Conservation (phyloP, 2,329 filamentous ascomycete genomes). For the Talaromyces islandicus region DNA sequence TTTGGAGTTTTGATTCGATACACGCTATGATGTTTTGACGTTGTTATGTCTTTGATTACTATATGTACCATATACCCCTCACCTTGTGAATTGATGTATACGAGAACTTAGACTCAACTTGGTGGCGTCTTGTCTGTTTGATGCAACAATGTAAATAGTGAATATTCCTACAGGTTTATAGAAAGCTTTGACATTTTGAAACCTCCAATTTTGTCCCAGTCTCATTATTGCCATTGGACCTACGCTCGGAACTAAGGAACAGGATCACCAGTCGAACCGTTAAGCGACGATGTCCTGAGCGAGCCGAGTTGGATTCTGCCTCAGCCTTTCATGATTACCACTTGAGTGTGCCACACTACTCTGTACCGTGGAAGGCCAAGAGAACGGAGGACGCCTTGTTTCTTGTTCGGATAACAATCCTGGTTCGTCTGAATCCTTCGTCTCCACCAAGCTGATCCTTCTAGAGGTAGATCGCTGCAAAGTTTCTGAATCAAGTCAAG, state of each 20-base stretch:
- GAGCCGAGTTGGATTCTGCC: not conserved
- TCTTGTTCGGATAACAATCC: not conserved
- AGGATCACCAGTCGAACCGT: not conserved
- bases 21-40: constrained; percentile 2
- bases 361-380: not conserved
- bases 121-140: not conserved
- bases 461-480: not conserved
- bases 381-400: not conserved
- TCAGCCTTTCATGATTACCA: not conserved
- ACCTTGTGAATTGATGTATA: not conserved
- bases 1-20: constrained; percentile 15
- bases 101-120: not conserved
- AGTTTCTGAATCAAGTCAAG: not conserved
- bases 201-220: not conserved
- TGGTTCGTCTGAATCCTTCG: not conserved
- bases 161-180: not conserved
- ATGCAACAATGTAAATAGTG: not conserved
- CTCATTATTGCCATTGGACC: not conserved
- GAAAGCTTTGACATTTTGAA: not conserved
- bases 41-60: not conserved
- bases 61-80: constrained; percentile 7
- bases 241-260: not conserved
- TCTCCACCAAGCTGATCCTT: not conserved
- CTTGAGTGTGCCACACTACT: not conserved
- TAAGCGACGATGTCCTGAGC: not conserved